These are phyloP conservation scores for Chalciporus sphaerocephalus DNA, from an alignment of 768 basidiomycete species.

Conservation along the genomic window DNA sequence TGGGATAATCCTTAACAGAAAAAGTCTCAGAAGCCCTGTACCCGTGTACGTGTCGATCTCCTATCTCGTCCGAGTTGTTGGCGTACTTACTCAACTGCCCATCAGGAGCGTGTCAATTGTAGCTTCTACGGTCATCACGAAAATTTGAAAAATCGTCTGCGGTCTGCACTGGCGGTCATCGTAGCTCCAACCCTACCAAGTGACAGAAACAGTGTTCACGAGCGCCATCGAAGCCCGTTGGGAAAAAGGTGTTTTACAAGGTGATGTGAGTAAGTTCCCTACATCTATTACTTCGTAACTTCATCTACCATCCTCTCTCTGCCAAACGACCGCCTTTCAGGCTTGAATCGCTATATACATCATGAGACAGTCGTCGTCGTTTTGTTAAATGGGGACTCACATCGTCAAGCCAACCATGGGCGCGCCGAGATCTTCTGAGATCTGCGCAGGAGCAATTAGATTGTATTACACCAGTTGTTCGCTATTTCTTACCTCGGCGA, in stretches of 20 bases:
- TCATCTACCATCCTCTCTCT: constrained; percentile 57
- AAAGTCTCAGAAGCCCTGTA: too few relatives aligned
- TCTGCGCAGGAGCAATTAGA: constrained; percentile 32
- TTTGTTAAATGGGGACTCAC: constrained; percentile 40
- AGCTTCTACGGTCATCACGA: too few relatives aligned
- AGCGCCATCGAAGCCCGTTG: constrained; percentile 27
- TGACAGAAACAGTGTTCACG: constrained; percentile 26
- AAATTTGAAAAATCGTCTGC: too few relatives aligned
- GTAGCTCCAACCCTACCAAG: too few relatives aligned
- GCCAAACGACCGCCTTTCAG: constrained; percentile 71
- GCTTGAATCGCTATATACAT: constrained; percentile 49
- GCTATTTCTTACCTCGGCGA: constrained; percentile 65
- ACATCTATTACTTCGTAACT: constrained; percentile 5
- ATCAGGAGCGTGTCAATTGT: too few relatives aligned
- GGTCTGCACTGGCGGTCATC: too few relatives aligned
- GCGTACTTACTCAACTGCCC: too few relatives aligned
- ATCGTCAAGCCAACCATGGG: constrained; percentile 95
- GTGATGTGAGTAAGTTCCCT: constrained; percentile 22
- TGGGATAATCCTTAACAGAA: too few relatives aligned
- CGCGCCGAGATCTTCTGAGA: constrained; percentile 78
- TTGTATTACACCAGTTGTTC: neutral
- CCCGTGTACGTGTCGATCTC: too few relatives aligned
- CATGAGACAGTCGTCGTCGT: neutral
- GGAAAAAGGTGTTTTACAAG: constrained; percentile 34
- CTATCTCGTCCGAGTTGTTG: too few relatives aligned